Base-by-base conservation (phyloP, 345 rosid species). In the Lumnitzera racemosa region DNA sequence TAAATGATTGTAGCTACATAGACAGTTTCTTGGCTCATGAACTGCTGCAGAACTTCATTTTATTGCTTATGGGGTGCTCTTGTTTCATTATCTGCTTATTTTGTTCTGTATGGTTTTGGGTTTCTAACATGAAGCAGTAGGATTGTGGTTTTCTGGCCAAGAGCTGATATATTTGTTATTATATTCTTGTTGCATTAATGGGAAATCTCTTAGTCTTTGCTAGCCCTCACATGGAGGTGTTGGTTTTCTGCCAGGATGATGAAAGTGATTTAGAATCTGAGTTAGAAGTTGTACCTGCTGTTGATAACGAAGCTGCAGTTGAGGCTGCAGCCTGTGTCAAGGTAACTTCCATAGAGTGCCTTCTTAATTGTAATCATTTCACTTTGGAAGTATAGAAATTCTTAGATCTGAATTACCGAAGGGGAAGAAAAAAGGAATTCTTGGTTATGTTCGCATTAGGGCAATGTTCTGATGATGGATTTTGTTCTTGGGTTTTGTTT, bases 291-390 rank as follows among this genome's bases (percentile, higher is more conserved):
- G 79, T 61, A 59, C 96, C 99, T 64, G 72, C 73, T 47, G 85
- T 77, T 58, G 72, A 76, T 46, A 65, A 55, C 64, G 99, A 90
- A 73, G 79, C 83, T 53, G 71, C 83, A 12, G n/a, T 78, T 11
- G 97, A 90, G 74, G 97, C 89, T 70, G 80, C 88, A 59, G 97
- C 97, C 6, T 79, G 86, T 69, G 97, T 88, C 43, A 94, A 84
- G 78, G 99, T 94, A 76, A 62, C 71, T 55, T 31, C 63, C 43
- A 17, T 53, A 5, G 2, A 12, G 13, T 24, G 15, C 47, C 24
- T 48, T 25, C 3, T 67, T 47, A 10, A 66, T 58, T 46, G 15
- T 53, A 10, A 13, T 4, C 17, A 24, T 20, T 47, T 36, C 53
- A 36, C 63, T 47, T 14, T 15, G 31, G 49, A 47, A 15, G n/a